Evolutionary conservation across 768 basidiomycete genomes (phyloP).

Genomic region (Suillus hirtellus): DNA sequence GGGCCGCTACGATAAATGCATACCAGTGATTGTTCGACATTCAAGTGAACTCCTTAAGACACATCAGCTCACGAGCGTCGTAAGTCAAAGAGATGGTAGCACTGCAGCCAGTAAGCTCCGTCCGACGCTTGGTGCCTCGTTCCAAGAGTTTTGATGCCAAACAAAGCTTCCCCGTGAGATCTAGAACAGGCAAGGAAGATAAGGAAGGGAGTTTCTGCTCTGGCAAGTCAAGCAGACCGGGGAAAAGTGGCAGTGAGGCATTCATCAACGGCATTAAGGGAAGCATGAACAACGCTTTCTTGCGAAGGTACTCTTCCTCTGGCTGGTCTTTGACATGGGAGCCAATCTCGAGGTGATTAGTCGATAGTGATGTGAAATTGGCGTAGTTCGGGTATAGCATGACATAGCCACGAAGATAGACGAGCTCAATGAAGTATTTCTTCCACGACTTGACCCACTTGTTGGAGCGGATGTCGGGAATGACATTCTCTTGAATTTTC

Average conservation of each 20-base stretch:
- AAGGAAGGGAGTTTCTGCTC: slow-evolving; percentile 50
- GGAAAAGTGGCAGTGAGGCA: slow-evolving; percentile 14
- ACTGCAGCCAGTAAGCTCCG: slow-evolving; percentile 28
- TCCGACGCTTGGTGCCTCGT: slow-evolving; percentile 35
- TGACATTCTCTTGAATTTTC: slow-evolving; percentile 46
- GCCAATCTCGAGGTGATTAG: slow-evolving; percentile 87
- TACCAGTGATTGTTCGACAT: background rate
- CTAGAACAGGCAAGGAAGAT: slow-evolving; percentile 63
- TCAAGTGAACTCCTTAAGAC: slow-evolving; percentile 11
- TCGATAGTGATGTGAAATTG: slow-evolving; percentile 73
- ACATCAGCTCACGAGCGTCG: slow-evolving; percentile 29
- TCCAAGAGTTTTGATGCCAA: slow-evolving; percentile 36
- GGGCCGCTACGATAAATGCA: background rate
- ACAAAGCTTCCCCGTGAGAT: slow-evolving; percentile 56
- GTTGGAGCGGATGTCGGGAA: slow-evolving; percentile 79
- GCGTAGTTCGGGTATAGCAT: slow-evolving; percentile 90
- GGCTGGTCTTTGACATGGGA: slow-evolving; percentile 70
- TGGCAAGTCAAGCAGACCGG: slow-evolving; percentile 61
- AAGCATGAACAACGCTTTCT: slow-evolving; percentile 62
- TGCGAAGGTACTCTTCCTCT: slow-evolving; percentile 46
- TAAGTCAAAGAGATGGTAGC: slow-evolving; percentile 17
- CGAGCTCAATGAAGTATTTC: slow-evolving; percentile 85
- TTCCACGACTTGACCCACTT: slow-evolving; percentile 85
- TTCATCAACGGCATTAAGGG: slow-evolving; percentile 59
- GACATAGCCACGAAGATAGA: slow-evolving; percentile 76